These are phyloP conservation scores for Grosmannia serpens DNA, from an alignment of 2,329 filamentous ascomycete genomes.

Conservation along the genomic window DNA sequence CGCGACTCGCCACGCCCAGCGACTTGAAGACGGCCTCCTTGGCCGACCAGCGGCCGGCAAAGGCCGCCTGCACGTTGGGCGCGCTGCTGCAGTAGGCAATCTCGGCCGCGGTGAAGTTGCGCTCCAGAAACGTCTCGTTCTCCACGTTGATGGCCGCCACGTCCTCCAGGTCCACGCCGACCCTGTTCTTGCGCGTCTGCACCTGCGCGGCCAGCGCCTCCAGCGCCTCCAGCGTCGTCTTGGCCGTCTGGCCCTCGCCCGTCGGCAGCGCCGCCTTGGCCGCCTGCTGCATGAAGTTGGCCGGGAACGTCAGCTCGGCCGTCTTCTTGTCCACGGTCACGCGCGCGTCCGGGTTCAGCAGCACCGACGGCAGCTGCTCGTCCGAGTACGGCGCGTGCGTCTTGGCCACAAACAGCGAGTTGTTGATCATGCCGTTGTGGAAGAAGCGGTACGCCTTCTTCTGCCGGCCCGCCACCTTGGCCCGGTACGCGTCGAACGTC, in stretches of 20 bases:
- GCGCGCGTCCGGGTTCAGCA: conserved; percentile 87
- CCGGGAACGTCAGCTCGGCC: conserved; percentile 61
- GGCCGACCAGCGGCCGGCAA: conserved; percentile 90
- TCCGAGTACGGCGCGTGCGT: conserved; percentile 81
- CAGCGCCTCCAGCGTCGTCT: conserved; percentile 63
- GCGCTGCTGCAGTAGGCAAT: conserved; percentile 73
- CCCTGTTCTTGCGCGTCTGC: conserved; percentile 57
- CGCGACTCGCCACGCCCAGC: conserved; percentile 73
- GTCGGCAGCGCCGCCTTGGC: conserved; percentile 37
- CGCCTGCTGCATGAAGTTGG: conserved; percentile 51
- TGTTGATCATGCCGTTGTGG: conserved; percentile 97
- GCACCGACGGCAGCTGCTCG: conserved; percentile 72
- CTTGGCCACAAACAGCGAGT: conserved; percentile 95
- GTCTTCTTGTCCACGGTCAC: conserved; percentile 81
- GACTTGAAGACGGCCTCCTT: conserved; percentile 99
- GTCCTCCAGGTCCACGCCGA: conserved; percentile 90
- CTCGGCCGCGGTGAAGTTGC: conserved; percentile 84
- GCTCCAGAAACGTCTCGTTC: conserved; percentile 86
- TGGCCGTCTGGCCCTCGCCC: conserved; percentile 22
- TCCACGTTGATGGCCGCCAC: conserved; percentile 80
- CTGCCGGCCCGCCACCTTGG: conserved; percentile 83
- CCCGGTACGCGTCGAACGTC: conserved; percentile 70
- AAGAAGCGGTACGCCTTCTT: conserved; percentile 99
- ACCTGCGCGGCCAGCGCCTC: conserved; percentile 61
- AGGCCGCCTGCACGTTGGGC: conserved; percentile 63